A percentile compares a stretch with the other conserved stretches of the same genome.
Conservation (phyloP, 2,329 filamentous ascomycete species). For the Annulohypoxylon truncatum region DNA sequence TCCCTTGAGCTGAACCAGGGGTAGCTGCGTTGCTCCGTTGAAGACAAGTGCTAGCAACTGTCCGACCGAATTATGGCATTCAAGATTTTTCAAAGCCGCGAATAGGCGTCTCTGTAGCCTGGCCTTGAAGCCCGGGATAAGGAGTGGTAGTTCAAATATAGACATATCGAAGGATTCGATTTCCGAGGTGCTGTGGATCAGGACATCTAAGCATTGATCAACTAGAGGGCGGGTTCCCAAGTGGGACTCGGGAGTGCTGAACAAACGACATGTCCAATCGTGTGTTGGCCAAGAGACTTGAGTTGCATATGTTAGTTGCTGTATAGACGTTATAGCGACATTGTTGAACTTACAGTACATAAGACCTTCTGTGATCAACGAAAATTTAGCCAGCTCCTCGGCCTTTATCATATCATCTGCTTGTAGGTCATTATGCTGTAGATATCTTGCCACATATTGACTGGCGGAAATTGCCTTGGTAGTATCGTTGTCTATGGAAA, state of each 20-base stretch:
- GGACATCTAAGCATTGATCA: background rate
- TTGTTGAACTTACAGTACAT: background rate
- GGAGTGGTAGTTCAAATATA: background rate
- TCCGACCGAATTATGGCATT: background rate
- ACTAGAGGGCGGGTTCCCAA: background rate
- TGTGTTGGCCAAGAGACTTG: background rate
- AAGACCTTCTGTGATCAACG: background rate
- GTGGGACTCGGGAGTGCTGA: too few species aligned
- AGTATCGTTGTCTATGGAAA: too few species aligned
- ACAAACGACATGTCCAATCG: too few species aligned
- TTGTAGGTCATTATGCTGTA: background rate
- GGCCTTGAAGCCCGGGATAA: background rate
- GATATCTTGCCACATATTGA: background rate
- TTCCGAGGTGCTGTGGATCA: background rate
- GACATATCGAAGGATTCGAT: conserved; percentile 1
- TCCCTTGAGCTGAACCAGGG: background rate
- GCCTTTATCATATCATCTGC: background rate
- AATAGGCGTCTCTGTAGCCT: background rate
- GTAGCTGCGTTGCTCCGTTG: background rate
- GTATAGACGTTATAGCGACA: background rate
- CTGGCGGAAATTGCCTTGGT: background rate
- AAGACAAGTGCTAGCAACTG: conserved; percentile 3
- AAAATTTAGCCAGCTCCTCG: background rate
- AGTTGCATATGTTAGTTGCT: background rate
- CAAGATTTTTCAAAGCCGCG: background rate